These are phyloP conservation scores for Penicillium argentinense DNA, from an alignment of 495 filamentous ascomycete species.

Conservation along the genomic window DNA sequence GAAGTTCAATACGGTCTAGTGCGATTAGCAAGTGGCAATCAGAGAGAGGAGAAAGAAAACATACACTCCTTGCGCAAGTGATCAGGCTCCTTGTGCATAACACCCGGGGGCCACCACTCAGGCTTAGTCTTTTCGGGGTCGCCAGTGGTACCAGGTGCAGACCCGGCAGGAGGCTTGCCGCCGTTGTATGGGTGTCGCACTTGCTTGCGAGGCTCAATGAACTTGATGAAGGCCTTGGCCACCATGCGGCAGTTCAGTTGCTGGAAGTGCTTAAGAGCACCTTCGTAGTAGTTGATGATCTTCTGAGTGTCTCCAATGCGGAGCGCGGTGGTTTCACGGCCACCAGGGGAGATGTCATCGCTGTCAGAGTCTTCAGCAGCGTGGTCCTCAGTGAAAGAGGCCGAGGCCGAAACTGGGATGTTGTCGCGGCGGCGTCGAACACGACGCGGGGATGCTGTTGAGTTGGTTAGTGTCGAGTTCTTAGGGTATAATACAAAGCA, in stretches of 20 bases:
- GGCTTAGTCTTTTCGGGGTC: slow-evolving; percentile 63
- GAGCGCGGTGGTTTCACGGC: slow-evolving; percentile 37
- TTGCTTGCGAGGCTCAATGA: slow-evolving; percentile 83
- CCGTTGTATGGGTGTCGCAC: slow-evolving; percentile 63
- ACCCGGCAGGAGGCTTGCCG: slow-evolving; percentile 40
- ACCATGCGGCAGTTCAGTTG: slow-evolving; percentile 69
- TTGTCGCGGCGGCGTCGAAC: slow-evolving; percentile 36
- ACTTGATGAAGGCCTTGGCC: slow-evolving; percentile 77
- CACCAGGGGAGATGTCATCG: slow-evolving; percentile 22
- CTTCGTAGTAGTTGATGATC: slow-evolving; percentile 37
- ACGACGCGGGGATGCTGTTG: slow-evolving; percentile 28
- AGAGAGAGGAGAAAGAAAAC: slow-evolving; percentile 11
- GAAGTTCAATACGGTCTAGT: slow-evolving; percentile 40
- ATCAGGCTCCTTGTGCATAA: slow-evolving; percentile 79
- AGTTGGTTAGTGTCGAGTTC: background rate
- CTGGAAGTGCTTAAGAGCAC: slow-evolving; percentile 65
- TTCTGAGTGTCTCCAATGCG: slow-evolving; percentile 39
- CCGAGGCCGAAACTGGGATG: no score
- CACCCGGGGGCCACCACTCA: slow-evolving; percentile 74
- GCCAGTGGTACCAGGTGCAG: slow-evolving; percentile 36
- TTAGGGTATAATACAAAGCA: background rate
- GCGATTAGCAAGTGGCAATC: background rate
- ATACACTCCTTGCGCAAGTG: slow-evolving; percentile 76
- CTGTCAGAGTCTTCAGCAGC: slow-evolving; percentile 30
- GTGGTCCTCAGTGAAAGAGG: slow-evolving; percentile 16